Percentiles rank a stretch among this genome's conserved stretches.
Evolutionary conservation across 2,329 filamentous ascomycete genomes (phyloP).

Genomic region (Orbilia brochopaga): DNA sequence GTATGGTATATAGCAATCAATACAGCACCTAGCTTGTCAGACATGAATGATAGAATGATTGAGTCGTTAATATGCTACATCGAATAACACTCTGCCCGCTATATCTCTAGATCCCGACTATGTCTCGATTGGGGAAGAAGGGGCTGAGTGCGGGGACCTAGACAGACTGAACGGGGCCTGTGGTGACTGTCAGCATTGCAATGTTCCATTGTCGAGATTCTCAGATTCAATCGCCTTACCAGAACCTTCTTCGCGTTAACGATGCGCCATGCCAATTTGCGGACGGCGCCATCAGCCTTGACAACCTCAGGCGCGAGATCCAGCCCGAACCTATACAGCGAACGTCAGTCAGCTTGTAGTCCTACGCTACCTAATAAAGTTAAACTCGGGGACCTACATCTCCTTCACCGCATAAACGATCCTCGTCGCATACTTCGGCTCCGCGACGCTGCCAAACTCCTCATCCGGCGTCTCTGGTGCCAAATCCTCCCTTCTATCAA

Average conservation of each 20-base stretch:
- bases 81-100: conserved; percentile 5
- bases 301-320: conserved; percentile 94
- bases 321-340: conserved; percentile 73
- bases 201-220: background rate
- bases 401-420: conserved; percentile 93
- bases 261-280: conserved; percentile 90
- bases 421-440: conserved; percentile 84
- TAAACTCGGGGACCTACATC: conserved; percentile 68
- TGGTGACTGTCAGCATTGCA: background rate
- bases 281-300: conserved; percentile 85
- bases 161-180: conserved; percentile 42
- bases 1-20: too few species aligned
- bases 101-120: background rate
- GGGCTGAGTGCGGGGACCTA: conserved; percentile 34
- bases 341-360: conserved; percentile 45
- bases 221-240: conserved; percentile 65
- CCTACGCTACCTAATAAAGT: conserved; percentile 1
- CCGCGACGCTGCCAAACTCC: conserved; percentile 81
- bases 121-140: conserved; percentile 38
- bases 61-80: conserved; percentile 6
- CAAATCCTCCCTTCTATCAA: conserved; percentile 89
- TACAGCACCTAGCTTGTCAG: too few species aligned
- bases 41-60: background rate
- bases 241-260: conserved; percentile 94
- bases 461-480: conserved; percentile 81